Base-by-base conservation (phyloP, 1,284 basidiomycete genomes). In the Amylostereum areolatum region DNA sequence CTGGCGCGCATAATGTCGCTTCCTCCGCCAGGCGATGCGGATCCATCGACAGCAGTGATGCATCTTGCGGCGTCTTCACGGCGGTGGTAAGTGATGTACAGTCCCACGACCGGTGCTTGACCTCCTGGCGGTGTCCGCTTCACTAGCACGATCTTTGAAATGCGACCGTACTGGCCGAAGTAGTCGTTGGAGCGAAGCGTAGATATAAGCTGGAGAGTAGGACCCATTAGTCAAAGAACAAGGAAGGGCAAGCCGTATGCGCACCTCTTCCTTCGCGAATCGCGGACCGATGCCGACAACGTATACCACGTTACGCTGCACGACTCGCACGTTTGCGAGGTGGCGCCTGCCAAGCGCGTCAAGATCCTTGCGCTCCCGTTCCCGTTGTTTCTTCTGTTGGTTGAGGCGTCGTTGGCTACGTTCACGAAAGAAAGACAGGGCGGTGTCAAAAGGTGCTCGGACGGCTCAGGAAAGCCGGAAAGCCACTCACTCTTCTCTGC, bases 151-250 rank as follows among this genome's bases (percentile, higher is more conserved):
- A 99, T 92, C 72, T 97, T 97, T 43, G 89, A 85, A 58, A 99
- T 97, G 72, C 96, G 97, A 57, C 97, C 97, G 68, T 98, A 99
- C 66, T 97, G 94, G 5, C 97, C 97, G 67, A 99, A 99, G 68
- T 97, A 97, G 58, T 99, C 97, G 62, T 88, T 89, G 10, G 93
- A 95, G 46, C 95, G 91, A 40, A 99, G 73, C 9, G 94, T 93
- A 2, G 94, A 88, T 55, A 98, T 92, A 43, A 97, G 84, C 92
- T 97, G 56, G n/a, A 31, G 33, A 32, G 36, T 34, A 35, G 56
- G 41, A 51, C 47, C 55, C 45, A 54, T 54, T 51, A 55, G 48
- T 48, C 40, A 57, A 51, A 52, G 27, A 44, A 32, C 9, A 46
- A 54, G 46, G 43, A 42, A 44, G 47, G 34, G 31, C 43, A 42